A percentile compares a stretch with the other conserved stretches of the same genome.
These are phyloP conservation scores for Teratosphaeria pseudoeucalypti DNA, from an alignment of 2,329 filamentous ascomycete species.

Conservation along the genomic window DNA sequence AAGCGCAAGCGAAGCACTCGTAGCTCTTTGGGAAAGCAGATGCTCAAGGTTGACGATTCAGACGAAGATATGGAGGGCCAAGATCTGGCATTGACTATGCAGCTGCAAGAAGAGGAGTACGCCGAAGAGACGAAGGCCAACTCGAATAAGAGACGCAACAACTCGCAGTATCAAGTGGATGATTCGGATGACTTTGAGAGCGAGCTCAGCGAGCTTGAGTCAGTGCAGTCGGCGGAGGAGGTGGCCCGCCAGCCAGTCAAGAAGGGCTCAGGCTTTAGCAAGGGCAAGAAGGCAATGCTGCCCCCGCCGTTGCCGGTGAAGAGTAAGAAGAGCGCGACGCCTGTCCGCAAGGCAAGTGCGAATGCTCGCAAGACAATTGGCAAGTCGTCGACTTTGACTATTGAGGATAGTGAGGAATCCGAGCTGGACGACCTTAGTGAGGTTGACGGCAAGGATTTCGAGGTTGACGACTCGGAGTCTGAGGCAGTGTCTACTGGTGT, in stretches of 20 bases:
- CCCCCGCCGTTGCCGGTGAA: constrained; percentile 3
- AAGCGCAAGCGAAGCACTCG: constrained; percentile 24
- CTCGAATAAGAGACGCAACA: constrained; percentile 19
- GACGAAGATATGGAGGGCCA: constrained; percentile 15
- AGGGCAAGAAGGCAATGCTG: constrained; percentile 6
- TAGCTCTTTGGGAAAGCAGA: constrained; percentile 11
- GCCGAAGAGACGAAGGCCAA: constrained; percentile 7
- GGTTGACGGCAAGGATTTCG: constrained; percentile 18
- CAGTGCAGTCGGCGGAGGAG: constrained; percentile 14
- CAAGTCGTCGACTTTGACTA: constrained; percentile 13
- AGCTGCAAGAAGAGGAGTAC: constrained; percentile 29
- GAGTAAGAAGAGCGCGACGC: constrained; percentile 9
- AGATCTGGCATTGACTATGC: constrained; percentile 22
- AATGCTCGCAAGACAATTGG: constrained; percentile 19
- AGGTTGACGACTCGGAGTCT: constrained; percentile 23
- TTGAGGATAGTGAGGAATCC: constrained; percentile 31
- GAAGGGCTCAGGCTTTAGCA: constrained; percentile 4
- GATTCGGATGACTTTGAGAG: constrained; percentile 22
- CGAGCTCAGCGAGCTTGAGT: constrained; percentile 21
- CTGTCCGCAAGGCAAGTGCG: constrained; percentile 12
- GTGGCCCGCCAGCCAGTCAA: constrained; percentile 3
- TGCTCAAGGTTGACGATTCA: constrained; percentile 16
- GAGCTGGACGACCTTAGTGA: constrained; percentile 25
- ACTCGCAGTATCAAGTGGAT: constrained; percentile 8
- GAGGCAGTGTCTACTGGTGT: constrained; percentile 14